Evolutionary conservation across 208 protist genomes (phyloP).

Genomic region (Acanthamoeba triangularis): DNA sequence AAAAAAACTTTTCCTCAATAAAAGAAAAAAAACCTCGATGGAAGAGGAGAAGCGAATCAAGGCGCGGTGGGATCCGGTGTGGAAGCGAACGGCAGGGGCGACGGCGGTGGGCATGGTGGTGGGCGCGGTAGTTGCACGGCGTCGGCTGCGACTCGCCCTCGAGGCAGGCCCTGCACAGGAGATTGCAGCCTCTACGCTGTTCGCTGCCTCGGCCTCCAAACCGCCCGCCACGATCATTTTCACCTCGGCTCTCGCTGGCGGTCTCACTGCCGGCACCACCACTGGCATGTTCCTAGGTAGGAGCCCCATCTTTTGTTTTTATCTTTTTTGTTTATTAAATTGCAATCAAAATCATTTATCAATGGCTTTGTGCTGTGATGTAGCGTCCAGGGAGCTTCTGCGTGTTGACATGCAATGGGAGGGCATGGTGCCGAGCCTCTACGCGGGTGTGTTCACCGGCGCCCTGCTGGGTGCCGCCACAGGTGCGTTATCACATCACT

Average conservation of each 20-base stretch:
- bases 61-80: slow-evolving; percentile 2
- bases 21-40: background rate
- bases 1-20: too few species aligned
- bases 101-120: background rate
- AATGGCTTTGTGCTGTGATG: background rate
- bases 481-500: background rate
- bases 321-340: background rate
- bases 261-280: background rate
- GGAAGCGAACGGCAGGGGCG: background rate
- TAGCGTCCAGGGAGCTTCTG: background rate
- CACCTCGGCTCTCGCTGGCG: background rate
- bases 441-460: background rate
- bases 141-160: background rate
- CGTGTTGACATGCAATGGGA: slow-evolving; percentile 36
- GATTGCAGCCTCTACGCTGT: background rate
- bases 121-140: background rate
- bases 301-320: background rate
- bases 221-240: background rate
- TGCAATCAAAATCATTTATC: background rate
- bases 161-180: background rate
- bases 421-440: slow-evolving; percentile 12
- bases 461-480: background rate
- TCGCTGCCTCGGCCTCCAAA: background rate
- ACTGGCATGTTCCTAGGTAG: background rate
- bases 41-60: background rate